Evolutionary conservation across 2,329 filamentous ascomycete species (phyloP).

Genomic region (Hypoxylon sp.): DNA sequence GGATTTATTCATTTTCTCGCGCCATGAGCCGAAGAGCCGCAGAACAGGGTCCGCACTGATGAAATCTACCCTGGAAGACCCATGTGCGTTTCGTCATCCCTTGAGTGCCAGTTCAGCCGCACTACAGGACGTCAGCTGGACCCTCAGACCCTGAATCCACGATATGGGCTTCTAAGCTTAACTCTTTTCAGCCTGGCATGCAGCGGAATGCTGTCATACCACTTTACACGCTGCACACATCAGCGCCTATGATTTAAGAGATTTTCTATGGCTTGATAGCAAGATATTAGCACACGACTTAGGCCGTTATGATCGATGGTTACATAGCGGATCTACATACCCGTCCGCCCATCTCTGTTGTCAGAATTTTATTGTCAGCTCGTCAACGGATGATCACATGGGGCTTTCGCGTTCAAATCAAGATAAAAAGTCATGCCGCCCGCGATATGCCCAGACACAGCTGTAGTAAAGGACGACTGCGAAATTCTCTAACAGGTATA

Average conservation of each 20-base stretch:
- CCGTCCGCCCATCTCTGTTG: background rate
- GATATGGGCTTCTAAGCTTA: constrained; percentile 15
- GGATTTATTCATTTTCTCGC: constrained; percentile 11
- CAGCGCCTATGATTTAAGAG: constrained; percentile 24
- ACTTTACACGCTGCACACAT: constrained; percentile 1
- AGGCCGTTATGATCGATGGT: constrained; percentile 6
- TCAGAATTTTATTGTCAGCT: constrained; percentile 15
- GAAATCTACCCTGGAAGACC: constrained; percentile 28
- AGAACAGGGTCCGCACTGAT: constrained; percentile 33
- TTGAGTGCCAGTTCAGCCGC: constrained; percentile 34
- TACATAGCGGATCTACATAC: constrained; percentile 14
- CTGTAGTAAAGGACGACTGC: background rate
- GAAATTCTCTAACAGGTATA: background rate
- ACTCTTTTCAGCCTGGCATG: constrained; percentile 20
- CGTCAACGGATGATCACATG: background rate
- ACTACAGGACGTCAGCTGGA: constrained; percentile 35
- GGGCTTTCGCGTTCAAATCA: background rate
- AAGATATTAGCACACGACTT: background rate
- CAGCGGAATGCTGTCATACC: constrained; percentile 38
- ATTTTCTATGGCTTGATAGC: background rate
- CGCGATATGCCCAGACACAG: background rate
- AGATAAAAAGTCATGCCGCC: background rate
- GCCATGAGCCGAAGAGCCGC: constrained; percentile 33
- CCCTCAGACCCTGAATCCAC: constrained; percentile 22
- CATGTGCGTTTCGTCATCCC: constrained; percentile 33